A percentile compares a stretch with the other conserved stretches of the same genome.
Evolutionary conservation across 1,284 basidiomycete genomes (phyloP).

Genomic region (Termitomyces sp.): DNA sequence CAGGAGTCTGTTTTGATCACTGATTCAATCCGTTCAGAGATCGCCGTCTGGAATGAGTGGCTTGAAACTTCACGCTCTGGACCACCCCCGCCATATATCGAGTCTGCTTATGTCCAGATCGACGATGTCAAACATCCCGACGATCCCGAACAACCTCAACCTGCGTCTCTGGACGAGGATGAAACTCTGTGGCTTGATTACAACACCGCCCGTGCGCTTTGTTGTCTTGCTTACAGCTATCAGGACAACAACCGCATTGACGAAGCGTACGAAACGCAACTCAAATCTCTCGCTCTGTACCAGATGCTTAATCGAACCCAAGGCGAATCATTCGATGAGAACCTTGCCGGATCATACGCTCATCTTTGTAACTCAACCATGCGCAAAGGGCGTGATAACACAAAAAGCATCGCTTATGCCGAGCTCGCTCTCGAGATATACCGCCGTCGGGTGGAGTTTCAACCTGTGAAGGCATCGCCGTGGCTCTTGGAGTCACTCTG

Average conservation of each 20-base stretch:
- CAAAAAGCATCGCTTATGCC: constrained; percentile 1
- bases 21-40: constrained; percentile 5
- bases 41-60: constrained; percentile 4
- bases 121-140: background rate
- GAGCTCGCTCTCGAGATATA: constrained; percentile 11
- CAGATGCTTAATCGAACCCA: background rate
- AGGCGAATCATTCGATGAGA: constrained; percentile 4
- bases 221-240: constrained; percentile 7
- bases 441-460: background rate
- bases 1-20: constrained; percentile 6
- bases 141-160: background rate
- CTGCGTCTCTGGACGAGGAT: constrained; percentile 2
- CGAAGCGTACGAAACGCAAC: constrained; percentile 9
- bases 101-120: background rate
- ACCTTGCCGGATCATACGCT: constrained; percentile 8
- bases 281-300: constrained; percentile 2
- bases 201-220: constrained; percentile 10
- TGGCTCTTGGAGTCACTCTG: constrained; percentile 9
- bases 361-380: constrained; percentile 4
- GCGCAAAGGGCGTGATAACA: background rate
- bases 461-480: constrained; percentile 5
- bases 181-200: constrained; percentile 9
- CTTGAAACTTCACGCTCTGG: background rate
- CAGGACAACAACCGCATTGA: constrained; percentile 4
- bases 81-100: constrained; percentile 1